Evolutionary conservation across 1,284 basidiomycete species (phyloP), one percentile per base, ranked within the genome.

Genomic region (Phaffia rhodozyma): DNA sequence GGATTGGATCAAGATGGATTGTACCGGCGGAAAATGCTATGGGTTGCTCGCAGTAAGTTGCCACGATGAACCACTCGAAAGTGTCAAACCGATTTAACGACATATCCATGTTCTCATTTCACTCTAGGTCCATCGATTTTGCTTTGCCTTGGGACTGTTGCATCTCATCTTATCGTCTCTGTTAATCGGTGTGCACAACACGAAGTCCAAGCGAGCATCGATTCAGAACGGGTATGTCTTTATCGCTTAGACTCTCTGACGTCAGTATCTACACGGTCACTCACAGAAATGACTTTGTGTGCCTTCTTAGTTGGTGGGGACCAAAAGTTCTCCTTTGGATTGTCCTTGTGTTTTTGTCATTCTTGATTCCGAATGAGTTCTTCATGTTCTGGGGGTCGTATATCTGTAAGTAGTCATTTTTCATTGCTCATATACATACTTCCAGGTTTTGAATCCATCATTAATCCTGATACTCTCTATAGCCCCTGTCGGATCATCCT

Each of bases 1-100:
- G 75, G 91, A 94, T 71, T 97, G 96, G 75, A 88, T 98, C 74
- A 94, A 97, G 83, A 93, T 98, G 89, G 87, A 93, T 66, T 98
- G 94, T 72, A 84, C 83, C 30, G 86, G 84, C 58, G 91, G 87
- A 53, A 91, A 91, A 72, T 99, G 94, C 72, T 97, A 97, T 72
- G 94, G 96, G 55, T 87, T 98, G 3, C 82, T 99, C 38, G 94
- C 93, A n/a, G 92, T 91, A 69, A 62, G 86, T 79, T 23, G 3
- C 43, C 27, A 20, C 29, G n/a, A 4, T 23, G 32, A 34, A 9
- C 55, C 18, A 16, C 21, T 25, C n/a, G 57, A 47, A 9, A 57
- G 21, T 57, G 11, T 16, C 34, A 9, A 2, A 25, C 4, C 34
- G 25, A 29, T n/a, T 47, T 47, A 18, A 38, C n/a, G 9, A 34